Percentiles rank a stretch among this genome's conserved stretches.
Conservation (phyloP, 129 eudicot genomes). For the Glebionis coronaria region DNA sequence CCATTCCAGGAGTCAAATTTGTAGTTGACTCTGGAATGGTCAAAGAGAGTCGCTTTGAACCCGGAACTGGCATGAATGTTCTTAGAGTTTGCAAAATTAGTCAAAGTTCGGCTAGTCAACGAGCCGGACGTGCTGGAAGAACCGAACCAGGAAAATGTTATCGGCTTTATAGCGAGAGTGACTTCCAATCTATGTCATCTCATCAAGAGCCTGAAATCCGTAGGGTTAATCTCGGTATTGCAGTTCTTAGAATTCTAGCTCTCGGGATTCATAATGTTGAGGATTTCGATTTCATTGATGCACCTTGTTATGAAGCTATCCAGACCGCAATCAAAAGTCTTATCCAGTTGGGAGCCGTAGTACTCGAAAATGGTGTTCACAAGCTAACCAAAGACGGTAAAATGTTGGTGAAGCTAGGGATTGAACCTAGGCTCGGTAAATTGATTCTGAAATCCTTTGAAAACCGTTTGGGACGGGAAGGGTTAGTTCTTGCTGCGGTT, state of each 20-base stretch:
- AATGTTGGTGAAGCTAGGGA: slow-evolving; percentile 63
- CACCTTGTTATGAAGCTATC: slow-evolving; percentile 59
- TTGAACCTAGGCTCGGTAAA: slow-evolving; percentile 90
- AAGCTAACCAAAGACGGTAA: slow-evolving; percentile 55
- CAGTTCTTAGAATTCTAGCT: slow-evolving; percentile 74
- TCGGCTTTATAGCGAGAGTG: slow-evolving; percentile 60
- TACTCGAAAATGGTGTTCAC: slow-evolving; percentile 32
- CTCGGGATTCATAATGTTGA: slow-evolving; percentile 53
- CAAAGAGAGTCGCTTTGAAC: too few relatives aligned
- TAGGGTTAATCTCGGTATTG: slow-evolving; percentile 86
- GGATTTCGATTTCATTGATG: slow-evolving; percentile 78
- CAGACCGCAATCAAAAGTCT: slow-evolving; percentile 73
- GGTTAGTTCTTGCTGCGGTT: slow-evolving; percentile 87
- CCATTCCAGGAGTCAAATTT: slow-evolving; percentile 89
- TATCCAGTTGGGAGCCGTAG: slow-evolving; percentile 69
- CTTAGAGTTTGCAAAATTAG: slow-evolving; percentile 64
- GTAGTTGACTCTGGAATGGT: slow-evolving; percentile 91
- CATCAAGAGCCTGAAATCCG: slow-evolving; percentile 92
- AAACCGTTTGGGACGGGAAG: slow-evolving; percentile 66
- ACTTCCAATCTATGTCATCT: slow-evolving; percentile 50
- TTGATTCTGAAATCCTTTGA: slow-evolving; percentile 56
- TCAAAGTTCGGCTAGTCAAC: slow-evolving; percentile 89
- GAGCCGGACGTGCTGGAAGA: slow-evolving; percentile 97
- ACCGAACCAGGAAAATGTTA: slow-evolving; percentile 89
- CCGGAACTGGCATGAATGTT: too few relatives aligned